Evolutionary conservation across 805 yeast genomes (phyloP), one percentile per base, ranked within the genome.

Genomic region (Kodamaea jinghongensis): DNA sequence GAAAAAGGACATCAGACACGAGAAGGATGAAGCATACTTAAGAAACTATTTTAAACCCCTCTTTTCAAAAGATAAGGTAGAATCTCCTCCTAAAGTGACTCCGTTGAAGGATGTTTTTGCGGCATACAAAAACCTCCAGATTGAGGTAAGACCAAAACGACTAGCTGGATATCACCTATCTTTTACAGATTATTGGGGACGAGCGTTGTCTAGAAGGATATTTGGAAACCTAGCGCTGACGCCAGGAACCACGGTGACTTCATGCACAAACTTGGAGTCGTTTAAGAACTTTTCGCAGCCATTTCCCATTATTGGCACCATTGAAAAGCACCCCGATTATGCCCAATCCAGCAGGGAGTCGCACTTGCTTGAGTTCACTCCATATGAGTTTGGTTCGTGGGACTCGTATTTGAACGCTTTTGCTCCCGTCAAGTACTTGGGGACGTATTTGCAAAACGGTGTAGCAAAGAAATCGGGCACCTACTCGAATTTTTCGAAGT

Each of bases 361-460:
- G 1, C 73, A 68, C 42, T 43, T 77, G 2, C 71, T 79, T 45
- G 87, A 81, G 54, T 73, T 81, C 47, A 77, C 74, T 10, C 86
- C 86, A 0, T 78, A 58, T 50, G 88, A 81, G 42, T 80, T 80
- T 61, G 87, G 87, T 0, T 77, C 83, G 0, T 81, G 86, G 85
- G 83, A 79, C 45, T 44, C 61, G 10, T 55, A 56, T 29, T 46
- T 74, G 25, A 58, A 65, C 27, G 61, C 76, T 4, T 81, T 81
- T 47, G 61, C 73, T 3, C 67, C 74, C n/a, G 47, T 74, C 29
- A 68, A 67, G 42, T 80, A 71, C 47, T 54, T 81, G 17, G 87
- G 87, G 0, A 63, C 83, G 0, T 39, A 58, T 2, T 51, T 79
- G 7, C 42, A 45, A 17, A 60, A 68, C 33, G 86, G 86, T 0